Conservation (phyloP, 352 stramenopile species). For the Phytophthora melonis region DNA sequence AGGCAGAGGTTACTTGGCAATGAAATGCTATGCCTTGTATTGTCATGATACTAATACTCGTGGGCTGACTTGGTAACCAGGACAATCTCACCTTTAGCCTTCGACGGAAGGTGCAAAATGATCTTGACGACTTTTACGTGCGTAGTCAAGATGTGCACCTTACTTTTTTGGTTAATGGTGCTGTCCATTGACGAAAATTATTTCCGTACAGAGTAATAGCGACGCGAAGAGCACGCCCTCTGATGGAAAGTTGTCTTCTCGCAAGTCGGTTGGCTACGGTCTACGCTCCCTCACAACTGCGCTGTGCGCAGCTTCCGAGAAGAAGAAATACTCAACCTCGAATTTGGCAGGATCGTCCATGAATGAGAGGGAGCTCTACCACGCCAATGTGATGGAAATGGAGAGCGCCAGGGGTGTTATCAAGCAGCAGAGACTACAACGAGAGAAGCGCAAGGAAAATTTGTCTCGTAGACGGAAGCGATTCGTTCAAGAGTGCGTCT, state of each 20-base stretch:
- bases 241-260: slow-evolving; percentile 28
- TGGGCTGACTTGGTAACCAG: slow-evolving; percentile 20
- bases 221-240: slow-evolving; percentile 1
- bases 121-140: slow-evolving; percentile 74
- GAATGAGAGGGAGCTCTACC: slow-evolving; percentile 41
- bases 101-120: slow-evolving; percentile 53
- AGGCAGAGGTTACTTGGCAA: slow-evolving; percentile 44
- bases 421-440: slow-evolving; percentile 58
- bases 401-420: slow-evolving; percentile 41
- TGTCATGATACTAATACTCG: neutral
- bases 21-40: neutral
- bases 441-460: slow-evolving; percentile 62
- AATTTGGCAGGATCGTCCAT: slow-evolving; percentile 30
- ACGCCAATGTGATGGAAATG: slow-evolving; percentile 36
- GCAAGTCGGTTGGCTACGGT: slow-evolving; percentile 72
- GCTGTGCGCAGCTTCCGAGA: slow-evolving; percentile 40
- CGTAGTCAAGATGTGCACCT: slow-evolving; percentile 11
- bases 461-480: slow-evolving; percentile 62
- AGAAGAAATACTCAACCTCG: slow-evolving; percentile 39
- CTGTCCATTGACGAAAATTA: slow-evolving; percentile 3
- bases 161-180: neutral
- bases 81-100: slow-evolving; percentile 64
- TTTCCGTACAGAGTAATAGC: slow-evolving; percentile 17
- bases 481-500: slow-evolving; percentile 67
- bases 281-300: slow-evolving; percentile 68